phyloP scores from a whole-genome alignment of 2,329 filamentous ascomycete genomes.

The Curvularia lunata region DNA sequence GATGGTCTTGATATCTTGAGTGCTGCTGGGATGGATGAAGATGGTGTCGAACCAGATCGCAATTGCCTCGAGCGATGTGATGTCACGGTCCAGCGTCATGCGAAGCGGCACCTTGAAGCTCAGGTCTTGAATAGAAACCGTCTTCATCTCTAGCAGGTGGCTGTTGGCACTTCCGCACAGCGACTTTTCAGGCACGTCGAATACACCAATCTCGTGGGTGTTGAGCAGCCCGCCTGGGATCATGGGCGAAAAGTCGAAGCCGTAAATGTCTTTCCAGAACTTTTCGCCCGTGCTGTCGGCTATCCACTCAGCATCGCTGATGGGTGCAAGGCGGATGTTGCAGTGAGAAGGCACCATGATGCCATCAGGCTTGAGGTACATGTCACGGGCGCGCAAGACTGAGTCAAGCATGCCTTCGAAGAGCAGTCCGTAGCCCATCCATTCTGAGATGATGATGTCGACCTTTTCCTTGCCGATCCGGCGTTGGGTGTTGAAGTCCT shows the following conservation, averaged over 20 bases:
- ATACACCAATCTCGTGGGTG: conserved; percentile 50
- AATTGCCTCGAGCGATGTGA: conserved; percentile 81
- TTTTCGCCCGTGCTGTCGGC: conserved; percentile 69
- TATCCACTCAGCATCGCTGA: conserved; percentile 78
- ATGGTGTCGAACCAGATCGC: conserved; percentile 94
- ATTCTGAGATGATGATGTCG: conserved; percentile 94
- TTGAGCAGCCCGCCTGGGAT: conserved; percentile 81
- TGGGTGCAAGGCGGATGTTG: conserved; percentile 80
- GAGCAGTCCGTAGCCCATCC: conserved; percentile 95
- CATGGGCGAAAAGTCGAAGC: conserved; percentile 94
- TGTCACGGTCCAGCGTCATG: conserved; percentile 65
- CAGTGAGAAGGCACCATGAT: conserved; percentile 87
- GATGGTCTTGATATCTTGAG: conserved; percentile 43
- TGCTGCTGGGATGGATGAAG: conserved; percentile 68
- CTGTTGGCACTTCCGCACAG: conserved; percentile 66
- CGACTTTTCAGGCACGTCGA: conserved; percentile 39
- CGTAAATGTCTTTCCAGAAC: conserved; percentile 93
- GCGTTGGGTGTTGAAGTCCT: conserved; percentile 76
- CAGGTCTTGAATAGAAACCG: conserved; percentile 72
- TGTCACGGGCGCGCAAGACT: conserved; percentile 85
- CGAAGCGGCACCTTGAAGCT: conserved; percentile 74
- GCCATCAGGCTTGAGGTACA: conserved; percentile 79
- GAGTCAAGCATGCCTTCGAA: conserved; percentile 97
- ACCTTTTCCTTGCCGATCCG: conserved; percentile 62
- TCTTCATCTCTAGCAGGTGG: conserved; percentile 77